Evolutionary conservation across 768 basidiomycete species (phyloP).

Genomic region (Asterophora lycoperdoides): DNA sequence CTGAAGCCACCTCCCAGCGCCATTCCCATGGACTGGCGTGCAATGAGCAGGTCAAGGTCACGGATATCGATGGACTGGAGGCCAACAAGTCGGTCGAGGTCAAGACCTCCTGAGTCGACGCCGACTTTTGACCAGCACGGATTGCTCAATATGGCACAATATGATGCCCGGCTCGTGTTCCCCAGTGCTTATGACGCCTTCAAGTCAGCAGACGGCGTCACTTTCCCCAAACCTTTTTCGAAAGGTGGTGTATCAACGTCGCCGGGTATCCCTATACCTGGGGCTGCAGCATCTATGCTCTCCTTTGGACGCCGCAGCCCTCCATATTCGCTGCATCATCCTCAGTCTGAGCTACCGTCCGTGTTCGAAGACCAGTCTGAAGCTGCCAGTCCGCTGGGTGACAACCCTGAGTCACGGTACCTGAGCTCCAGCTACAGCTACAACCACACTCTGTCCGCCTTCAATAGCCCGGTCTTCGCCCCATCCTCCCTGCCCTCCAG

Average conservation of each 20-base stretch:
- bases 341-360: constrained; percentile 41
- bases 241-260: constrained; percentile 21
- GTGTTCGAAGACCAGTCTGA: constrained; percentile 43
- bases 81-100: constrained; percentile 71
- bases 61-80: constrained; percentile 92
- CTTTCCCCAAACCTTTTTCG: constrained; percentile 17
- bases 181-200: constrained; percentile 26
- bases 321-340: constrained; percentile 28
- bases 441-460: constrained; percentile 35
- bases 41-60: constrained; percentile 86
- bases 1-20: constrained; percentile 32
- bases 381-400: constrained; percentile 31
- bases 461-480: constrained; percentile 48
- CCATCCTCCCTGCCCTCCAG: constrained; percentile 74
- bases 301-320: constrained; percentile 46
- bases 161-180: constrained; percentile 46
- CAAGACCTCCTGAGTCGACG: constrained; percentile 60
- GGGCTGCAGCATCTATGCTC: constrained; percentile 34
- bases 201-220: constrained; percentile 24
- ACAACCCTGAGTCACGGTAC: constrained; percentile 24
- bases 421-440: constrained; percentile 28
- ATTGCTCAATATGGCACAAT: constrained; percentile 25
- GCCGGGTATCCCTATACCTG: constrained; percentile 37
- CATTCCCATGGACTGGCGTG: constrained; percentile 89
- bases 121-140: constrained; percentile 46